Evolutionary conservation across 2,329 filamentous ascomycete genomes (phyloP).

Genomic region (Aspergillus caelatus): DNA sequence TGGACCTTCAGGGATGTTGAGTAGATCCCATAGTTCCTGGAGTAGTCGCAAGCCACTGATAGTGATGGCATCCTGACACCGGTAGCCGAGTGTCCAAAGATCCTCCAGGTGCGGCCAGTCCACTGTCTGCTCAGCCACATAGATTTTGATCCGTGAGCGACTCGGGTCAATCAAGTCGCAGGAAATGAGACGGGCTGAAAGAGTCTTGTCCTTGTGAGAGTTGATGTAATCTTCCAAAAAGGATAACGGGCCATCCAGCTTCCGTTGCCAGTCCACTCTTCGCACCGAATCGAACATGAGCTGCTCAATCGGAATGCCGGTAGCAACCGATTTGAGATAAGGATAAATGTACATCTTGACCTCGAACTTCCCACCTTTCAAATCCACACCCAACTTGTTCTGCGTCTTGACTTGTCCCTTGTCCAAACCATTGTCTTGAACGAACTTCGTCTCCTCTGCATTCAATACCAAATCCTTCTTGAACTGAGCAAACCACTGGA

Average conservation of each 20-base stretch:
- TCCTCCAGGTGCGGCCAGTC: constrained; percentile 8
- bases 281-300: constrained; percentile 16
- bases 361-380: constrained; percentile 10
- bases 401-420: not conserved
- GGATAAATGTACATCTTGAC: constrained; percentile 21
- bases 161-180: constrained; percentile 18
- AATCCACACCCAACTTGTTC: constrained; percentile 18
- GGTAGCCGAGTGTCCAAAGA: constrained; percentile 19
- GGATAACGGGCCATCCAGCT: not conserved
- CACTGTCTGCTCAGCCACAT: constrained; percentile 17
- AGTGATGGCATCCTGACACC: not conserved
- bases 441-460: not conserved
- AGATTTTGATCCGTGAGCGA: constrained; percentile 20
- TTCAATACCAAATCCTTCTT: constrained; percentile 1
- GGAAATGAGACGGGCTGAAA: constrained; percentile 12
- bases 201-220: not conserved
- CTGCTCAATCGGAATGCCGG: constrained; percentile 14
- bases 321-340: constrained; percentile 16
- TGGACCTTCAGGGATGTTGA: constrained; percentile 9
- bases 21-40: constrained; percentile 18
- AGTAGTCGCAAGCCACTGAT: constrained; percentile 14
- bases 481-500: not conserved
- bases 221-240: not conserved
- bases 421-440: not conserved
- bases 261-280: not conserved